phyloP scores from a whole-genome alignment of 1,139 yeast species.

The Williopsis jadinii region DNA sequence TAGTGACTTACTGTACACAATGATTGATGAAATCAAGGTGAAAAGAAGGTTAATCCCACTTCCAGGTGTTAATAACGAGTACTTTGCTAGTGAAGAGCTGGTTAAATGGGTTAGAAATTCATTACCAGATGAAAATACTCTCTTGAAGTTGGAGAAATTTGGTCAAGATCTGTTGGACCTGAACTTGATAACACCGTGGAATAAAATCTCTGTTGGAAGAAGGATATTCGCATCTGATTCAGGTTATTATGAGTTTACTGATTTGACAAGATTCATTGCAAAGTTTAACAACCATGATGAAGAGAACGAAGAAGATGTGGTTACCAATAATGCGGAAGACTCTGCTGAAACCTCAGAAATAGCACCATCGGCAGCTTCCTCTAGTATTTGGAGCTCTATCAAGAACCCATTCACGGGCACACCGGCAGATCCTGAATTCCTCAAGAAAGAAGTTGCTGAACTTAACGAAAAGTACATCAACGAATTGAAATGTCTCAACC shows the following conservation, averaged over 20 bases:
- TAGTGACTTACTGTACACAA: conserved; percentile 11
- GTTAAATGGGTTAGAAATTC: conserved; percentile 12
- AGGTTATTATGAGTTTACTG: conserved; percentile 23
- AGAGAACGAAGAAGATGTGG: neutral
- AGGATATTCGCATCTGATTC: conserved; percentile 18
- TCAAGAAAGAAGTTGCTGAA: conserved; percentile 8
- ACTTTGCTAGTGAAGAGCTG: conserved; percentile 16
- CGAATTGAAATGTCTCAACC: conserved; percentile 2
- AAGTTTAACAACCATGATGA: conserved; percentile 9
- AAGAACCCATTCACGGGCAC: conserved; percentile 8
- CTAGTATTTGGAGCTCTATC: conserved; percentile 14
- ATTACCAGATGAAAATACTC: conserved; percentile 14
- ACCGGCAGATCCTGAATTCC: conserved; percentile 3
- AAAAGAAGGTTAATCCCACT: conserved; percentile 22
- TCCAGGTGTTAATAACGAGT: conserved; percentile 22
- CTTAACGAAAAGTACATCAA: conserved; percentile 6
- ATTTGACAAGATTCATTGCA: conserved; percentile 19
- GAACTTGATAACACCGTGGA: conserved; percentile 20
- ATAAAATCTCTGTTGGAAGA: conserved; percentile 10
- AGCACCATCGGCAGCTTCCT: conserved; percentile 1
- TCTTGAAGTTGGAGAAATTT: conserved; percentile 16
- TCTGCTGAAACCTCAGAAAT: neutral
- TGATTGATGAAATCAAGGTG: conserved; percentile 17
- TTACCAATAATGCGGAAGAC: neutral
- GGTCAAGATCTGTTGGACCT: conserved; percentile 19